Conservation (phyloP, 768 basidiomycete genomes). For the Pleurotus giganteus region DNA sequence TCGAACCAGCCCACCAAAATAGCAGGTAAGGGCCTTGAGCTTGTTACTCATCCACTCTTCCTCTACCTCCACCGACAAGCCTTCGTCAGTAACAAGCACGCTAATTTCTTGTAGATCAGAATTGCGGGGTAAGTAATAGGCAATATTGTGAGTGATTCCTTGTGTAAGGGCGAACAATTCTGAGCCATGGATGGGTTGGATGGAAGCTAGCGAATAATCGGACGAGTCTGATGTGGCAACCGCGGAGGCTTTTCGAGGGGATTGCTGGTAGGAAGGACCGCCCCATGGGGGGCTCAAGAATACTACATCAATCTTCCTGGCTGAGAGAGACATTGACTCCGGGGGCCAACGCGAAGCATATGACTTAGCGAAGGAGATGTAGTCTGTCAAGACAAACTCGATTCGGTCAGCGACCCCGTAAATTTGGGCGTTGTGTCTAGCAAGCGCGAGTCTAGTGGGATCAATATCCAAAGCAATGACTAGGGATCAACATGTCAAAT, state of each 20-base stretch:
- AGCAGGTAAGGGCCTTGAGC: slow-evolving; percentile 91
- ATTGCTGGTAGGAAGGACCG: slow-evolving; percentile 60
- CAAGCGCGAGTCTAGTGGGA: slow-evolving; percentile 80
- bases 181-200: slow-evolving; percentile 79
- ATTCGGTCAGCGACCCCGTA: slow-evolving; percentile 95
- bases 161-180: slow-evolving; percentile 78
- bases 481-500: slow-evolving; percentile 30
- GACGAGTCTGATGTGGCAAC: slow-evolving; percentile 33
- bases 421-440: slow-evolving; percentile 89
- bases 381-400: slow-evolving; percentile 90
- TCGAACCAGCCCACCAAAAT: slow-evolving; percentile 80
- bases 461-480: slow-evolving; percentile 94
- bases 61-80: slow-evolving; percentile 63
- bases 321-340: slow-evolving; percentile 19
- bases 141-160: slow-evolving; percentile 75
- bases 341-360: slow-evolving; percentile 28
- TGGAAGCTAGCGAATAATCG: slow-evolving; percentile 66
- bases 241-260: slow-evolving; percentile 8
- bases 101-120: slow-evolving; percentile 71
- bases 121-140: slow-evolving; percentile 89
- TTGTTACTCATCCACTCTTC: slow-evolving; percentile 97
- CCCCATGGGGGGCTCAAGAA: slow-evolving; percentile 98
- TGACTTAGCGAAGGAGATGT: slow-evolving; percentile 70
- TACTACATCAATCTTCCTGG: slow-evolving; percentile 76
- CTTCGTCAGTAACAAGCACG: slow-evolving; percentile 33